A percentile compares a stretch with the other conserved stretches of the same genome.
phyloP scores from a whole-genome alignment of 192 early-diverging fungal species.

The Coemansia sp. region DNA sequence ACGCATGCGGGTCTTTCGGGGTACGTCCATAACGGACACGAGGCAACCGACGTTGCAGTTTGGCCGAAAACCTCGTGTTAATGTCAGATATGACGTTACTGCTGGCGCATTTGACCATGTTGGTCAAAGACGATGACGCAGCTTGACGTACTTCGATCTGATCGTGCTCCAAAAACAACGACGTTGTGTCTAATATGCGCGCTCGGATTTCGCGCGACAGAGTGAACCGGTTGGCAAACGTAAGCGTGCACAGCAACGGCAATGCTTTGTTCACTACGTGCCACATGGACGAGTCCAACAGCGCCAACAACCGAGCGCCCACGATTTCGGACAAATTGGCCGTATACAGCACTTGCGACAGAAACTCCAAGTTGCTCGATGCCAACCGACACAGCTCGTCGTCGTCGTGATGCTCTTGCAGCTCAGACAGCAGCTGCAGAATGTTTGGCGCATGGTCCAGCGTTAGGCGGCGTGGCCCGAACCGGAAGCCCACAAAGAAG shows the following conservation, averaged over 20 bases:
- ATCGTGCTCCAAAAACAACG: constrained; percentile 69
- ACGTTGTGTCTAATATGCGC: constrained; percentile 67
- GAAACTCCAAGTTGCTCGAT: constrained; percentile 26
- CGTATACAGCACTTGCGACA: constrained; percentile 43
- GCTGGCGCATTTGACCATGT: constrained; percentile 46
- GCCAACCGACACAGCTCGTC: constrained; percentile 37
- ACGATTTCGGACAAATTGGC: constrained; percentile 25
- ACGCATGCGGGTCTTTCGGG: constrained; percentile 25
- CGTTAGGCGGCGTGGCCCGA: constrained; percentile 31
- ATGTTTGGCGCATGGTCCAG: constrained; percentile 26
- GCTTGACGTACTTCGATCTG: constrained; percentile 77
- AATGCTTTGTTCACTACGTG: constrained; percentile 76
- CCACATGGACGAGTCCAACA: constrained; percentile 60
- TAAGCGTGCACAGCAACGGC: constrained; percentile 82
- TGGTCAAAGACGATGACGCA: constrained; percentile 37
- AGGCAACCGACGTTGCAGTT: constrained; percentile 31
- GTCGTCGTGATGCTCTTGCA: constrained; percentile 51
- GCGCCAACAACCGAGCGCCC: constrained; percentile 26
- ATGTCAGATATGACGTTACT: constrained; percentile 35
- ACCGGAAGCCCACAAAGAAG: constrained; percentile 27
- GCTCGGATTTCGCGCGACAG: constrained; percentile 59
- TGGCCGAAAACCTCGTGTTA: constrained; percentile 36
- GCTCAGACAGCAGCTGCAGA: constrained; percentile 29
- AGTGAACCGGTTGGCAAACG: constrained; percentile 77
- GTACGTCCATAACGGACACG: constrained; percentile 24